A percentile compares a stretch with the other conserved stretches of the same genome.
Evolutionary conservation across 768 basidiomycete genomes (phyloP).

Genomic region (Nidularia sp.): DNA sequence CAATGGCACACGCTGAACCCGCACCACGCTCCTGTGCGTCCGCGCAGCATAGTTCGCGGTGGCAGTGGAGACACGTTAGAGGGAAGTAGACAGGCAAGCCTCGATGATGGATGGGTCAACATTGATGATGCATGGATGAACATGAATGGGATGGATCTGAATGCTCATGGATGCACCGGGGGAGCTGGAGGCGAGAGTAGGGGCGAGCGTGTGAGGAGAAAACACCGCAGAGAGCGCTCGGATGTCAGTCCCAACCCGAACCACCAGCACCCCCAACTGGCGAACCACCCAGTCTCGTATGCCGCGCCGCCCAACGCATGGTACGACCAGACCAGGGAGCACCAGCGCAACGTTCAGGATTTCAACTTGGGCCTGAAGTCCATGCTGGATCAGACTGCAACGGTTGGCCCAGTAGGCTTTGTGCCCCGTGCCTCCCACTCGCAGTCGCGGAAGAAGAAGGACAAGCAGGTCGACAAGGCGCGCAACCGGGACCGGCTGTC

Average conservation of each 20-base stretch:
- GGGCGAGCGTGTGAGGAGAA: neutral
- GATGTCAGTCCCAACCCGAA: neutral
- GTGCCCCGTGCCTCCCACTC: neutral
- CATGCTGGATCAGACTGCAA: neutral
- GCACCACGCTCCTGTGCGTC: slow-evolving; percentile 6
- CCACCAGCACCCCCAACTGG: too few relatives aligned
- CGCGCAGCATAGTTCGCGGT: neutral
- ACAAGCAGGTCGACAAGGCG: slow-evolving; percentile 10
- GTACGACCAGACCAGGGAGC: neutral
- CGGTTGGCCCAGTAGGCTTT: neutral
- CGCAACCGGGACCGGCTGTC: slow-evolving; percentile 6
- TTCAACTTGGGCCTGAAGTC: neutral
- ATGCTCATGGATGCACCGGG: too few relatives aligned
- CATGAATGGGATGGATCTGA: neutral
- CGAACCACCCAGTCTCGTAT: too few relatives aligned
- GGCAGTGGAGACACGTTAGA: neutral
- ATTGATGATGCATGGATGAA: neutral
- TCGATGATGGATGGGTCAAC: neutral
- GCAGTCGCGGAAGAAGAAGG: slow-evolving; percentile 3
- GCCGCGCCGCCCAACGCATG: neutral
- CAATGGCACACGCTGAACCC: slow-evolving; percentile 6
- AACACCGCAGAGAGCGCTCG: neutral
- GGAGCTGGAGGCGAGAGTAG: too few relatives aligned
- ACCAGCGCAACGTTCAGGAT: neutral
- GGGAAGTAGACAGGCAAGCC: neutral